Conservation (phyloP, 176 grass and related monocot species). For the Dendrocalamus sinicus region DNA sequence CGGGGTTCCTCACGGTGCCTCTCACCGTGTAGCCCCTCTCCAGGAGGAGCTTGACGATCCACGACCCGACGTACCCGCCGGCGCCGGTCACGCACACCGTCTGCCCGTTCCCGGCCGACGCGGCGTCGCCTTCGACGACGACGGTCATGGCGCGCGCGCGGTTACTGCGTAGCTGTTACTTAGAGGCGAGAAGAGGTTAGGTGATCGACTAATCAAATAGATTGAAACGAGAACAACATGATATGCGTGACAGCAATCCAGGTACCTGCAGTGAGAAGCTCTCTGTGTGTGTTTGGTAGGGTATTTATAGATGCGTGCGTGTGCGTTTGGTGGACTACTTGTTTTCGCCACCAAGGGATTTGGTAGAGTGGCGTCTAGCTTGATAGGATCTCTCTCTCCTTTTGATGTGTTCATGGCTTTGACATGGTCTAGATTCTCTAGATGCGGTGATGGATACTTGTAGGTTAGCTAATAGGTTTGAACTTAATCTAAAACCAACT, state of each 20-base stretch:
- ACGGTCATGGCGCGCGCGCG: not conserved
- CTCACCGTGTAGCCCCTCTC: constrained; percentile 62
- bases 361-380: not conserved
- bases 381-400: not conserved
- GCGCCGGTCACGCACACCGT: constrained; percentile 80
- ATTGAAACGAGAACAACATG: not conserved
- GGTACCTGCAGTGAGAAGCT: not conserved
- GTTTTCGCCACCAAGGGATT: not conserved
- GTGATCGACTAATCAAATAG: not conserved
- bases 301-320: constrained; percentile 4
- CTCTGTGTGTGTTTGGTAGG: not conserved
- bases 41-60: constrained; percentile 74
- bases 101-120: constrained; percentile 32
- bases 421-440: not conserved
- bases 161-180: not conserved
- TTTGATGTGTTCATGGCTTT: not conserved
- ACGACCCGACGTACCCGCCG: constrained; percentile 70
- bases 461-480: too few species aligned
- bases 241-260: not conserved
- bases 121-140: not conserved
- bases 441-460: too few species aligned
- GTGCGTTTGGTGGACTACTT: not conserved
- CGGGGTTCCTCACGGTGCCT: constrained; percentile 68
- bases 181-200: not conserved
- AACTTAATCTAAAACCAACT: too few species aligned